Conservation (phyloP, 345 rosid species). For the Pelargonium nanum region DNA sequence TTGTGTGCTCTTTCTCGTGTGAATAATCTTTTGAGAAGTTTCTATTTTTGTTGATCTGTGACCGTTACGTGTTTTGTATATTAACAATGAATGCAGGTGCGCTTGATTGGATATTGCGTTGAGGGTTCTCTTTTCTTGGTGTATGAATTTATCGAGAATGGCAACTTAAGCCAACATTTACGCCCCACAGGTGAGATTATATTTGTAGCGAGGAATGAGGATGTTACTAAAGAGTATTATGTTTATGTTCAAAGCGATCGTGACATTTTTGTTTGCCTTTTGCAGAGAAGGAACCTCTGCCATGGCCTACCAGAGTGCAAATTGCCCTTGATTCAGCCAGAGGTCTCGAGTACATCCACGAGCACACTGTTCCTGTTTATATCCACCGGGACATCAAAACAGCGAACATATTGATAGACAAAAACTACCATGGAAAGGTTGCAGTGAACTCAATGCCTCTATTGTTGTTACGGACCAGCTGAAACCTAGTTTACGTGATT, state of each 20-base stretch:
- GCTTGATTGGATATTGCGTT: slow-evolving; percentile 85
- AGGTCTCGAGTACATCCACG: slow-evolving; percentile 95
- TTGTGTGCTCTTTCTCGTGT: not conserved
- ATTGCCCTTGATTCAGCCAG: slow-evolving; percentile 98
- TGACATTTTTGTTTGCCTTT: slow-evolving; percentile 15
- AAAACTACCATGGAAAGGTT: slow-evolving; percentile 81
- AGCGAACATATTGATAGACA: slow-evolving; percentile 88
- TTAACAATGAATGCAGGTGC: slow-evolving; percentile 40
- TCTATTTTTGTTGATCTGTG: not conserved
- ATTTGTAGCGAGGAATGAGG: slow-evolving; percentile 1
- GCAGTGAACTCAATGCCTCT: not conserved
- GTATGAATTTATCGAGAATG: slow-evolving; percentile 84
- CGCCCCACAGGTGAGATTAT: slow-evolving; percentile 60
- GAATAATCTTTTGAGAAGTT: not conserved
- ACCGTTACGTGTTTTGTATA: not conserved
- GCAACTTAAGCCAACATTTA: slow-evolving; percentile 85
- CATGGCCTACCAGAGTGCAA: slow-evolving; percentile 84
- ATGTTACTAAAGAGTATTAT: slow-evolving; percentile 5
- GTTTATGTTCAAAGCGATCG: slow-evolving; percentile 9
- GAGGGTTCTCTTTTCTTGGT: slow-evolving; percentile 88
- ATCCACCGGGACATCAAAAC: slow-evolving; percentile 94
- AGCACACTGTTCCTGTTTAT: slow-evolving; percentile 96
- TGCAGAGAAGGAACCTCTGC: slow-evolving; percentile 60
- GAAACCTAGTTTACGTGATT: slow-evolving; percentile 5
- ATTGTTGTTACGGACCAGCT: slow-evolving; percentile 2